phyloP scores from a whole-genome alignment of 306 rosid species.

The Psophocarpus tetragonolobus region DNA sequence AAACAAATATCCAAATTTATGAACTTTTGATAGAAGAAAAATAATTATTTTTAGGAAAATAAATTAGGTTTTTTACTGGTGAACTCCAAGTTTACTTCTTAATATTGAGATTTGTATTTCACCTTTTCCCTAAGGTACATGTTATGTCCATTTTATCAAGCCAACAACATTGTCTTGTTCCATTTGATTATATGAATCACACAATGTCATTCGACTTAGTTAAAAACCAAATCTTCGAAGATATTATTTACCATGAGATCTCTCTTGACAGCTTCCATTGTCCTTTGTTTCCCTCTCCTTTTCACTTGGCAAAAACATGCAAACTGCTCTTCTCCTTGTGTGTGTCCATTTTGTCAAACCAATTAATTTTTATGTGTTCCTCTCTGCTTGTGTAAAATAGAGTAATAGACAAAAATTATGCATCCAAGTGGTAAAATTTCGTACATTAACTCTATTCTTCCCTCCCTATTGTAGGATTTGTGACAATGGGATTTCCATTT shows the following conservation, averaged over 20 bases:
- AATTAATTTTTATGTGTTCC: neutral
- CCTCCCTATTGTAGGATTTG: slow-evolving; percentile 12
- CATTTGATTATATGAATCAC: neutral
- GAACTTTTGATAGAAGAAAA: slow-evolving; percentile 21
- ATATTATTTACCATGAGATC: neutral
- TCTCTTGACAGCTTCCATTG: neutral
- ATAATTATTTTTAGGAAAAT: neutral
- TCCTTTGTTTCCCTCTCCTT: neutral
- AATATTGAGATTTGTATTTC: slow-evolving; percentile 15
- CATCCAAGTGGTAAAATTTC: slow-evolving; percentile 17
- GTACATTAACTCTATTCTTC: neutral
- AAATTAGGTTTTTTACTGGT: neutral
- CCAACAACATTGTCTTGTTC: neutral
- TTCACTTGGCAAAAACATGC: neutral
- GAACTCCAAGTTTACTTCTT: slow-evolving; percentile 1
- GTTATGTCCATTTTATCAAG: neutral
- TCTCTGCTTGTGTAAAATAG: neutral
- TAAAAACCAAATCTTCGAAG: neutral
- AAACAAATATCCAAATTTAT: neutral
- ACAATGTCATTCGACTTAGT: neutral
- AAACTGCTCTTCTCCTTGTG: neutral
- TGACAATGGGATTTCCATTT: neutral
- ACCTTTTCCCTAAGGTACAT: neutral
- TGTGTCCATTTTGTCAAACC: neutral
- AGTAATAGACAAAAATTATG: neutral